Conservation (phyloP, 768 basidiomycete species). For the Hypholoma sublateritium region DNA sequence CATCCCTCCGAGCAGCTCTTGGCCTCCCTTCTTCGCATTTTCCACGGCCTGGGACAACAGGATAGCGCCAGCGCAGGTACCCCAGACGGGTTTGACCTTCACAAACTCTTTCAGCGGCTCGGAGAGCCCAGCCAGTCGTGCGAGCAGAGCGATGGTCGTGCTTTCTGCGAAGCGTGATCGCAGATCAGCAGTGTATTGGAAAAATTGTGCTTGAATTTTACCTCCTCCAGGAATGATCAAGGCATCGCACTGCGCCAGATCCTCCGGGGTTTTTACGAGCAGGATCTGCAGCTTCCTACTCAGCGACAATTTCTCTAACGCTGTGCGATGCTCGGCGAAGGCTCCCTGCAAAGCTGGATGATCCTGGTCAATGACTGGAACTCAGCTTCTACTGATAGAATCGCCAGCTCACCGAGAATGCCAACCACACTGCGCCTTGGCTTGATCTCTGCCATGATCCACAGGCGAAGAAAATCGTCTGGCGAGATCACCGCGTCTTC, state of each 20-base stretch:
- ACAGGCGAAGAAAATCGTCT: background rate
- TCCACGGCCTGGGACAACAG: slow-evolving; percentile 74
- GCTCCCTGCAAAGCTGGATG: slow-evolving; percentile 88
- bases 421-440: slow-evolving; percentile 34
- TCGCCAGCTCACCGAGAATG: slow-evolving; percentile 45
- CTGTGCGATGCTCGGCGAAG: slow-evolving; percentile 82
- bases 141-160: slow-evolving; percentile 85
- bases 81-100: slow-evolving; percentile 82
- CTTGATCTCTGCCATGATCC: slow-evolving; percentile 1
- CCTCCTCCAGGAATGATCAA: slow-evolving; percentile 94
- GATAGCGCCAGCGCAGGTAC: slow-evolving; percentile 95
- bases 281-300: slow-evolving; percentile 44
- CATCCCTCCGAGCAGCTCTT: slow-evolving; percentile 82
- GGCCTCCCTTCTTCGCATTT: slow-evolving; percentile 83
- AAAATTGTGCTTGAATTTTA: slow-evolving; percentile 23
- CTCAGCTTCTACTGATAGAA: slow-evolving; percentile 1
- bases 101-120: slow-evolving; percentile 79
- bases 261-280: slow-evolving; percentile 73
- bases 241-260: slow-evolving; percentile 75
- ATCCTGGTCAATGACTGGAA: background rate
- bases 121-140: slow-evolving; percentile 69
- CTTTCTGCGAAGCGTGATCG: slow-evolving; percentile 55
- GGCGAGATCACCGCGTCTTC: background rate
- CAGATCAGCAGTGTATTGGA: background rate
- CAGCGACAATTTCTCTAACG: slow-evolving; percentile 57